Conservation (phyloP, 352 stramenopile genomes). For the Globisporangium megalacanthum region DNA sequence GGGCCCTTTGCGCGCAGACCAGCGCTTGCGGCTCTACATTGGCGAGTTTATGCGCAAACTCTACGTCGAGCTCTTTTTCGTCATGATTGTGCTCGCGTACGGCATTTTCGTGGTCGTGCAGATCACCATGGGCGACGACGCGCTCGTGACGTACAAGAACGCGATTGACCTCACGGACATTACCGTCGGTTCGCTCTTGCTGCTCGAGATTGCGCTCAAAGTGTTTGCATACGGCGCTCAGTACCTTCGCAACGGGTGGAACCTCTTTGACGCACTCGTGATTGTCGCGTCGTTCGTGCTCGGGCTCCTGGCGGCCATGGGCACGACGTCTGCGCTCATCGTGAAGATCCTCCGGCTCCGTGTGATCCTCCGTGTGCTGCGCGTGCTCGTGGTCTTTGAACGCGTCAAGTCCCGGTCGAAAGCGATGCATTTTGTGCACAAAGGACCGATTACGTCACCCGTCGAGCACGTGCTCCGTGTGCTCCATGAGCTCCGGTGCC, state of each 20-base stretch:
- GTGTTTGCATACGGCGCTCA: slow-evolving; percentile 71
- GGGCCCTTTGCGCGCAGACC: slow-evolving; percentile 21
- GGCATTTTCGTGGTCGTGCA: slow-evolving; percentile 81
- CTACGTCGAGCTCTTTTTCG: slow-evolving; percentile 85
- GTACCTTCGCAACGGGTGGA: slow-evolving; percentile 64
- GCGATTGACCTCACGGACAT: slow-evolving; percentile 77
- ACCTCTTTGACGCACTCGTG: slow-evolving; percentile 75
- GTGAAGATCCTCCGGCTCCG: slow-evolving; percentile 70
- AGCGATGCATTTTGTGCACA: slow-evolving; percentile 71
- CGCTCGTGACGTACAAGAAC: slow-evolving; percentile 50
- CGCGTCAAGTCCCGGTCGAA: slow-evolving; percentile 74
- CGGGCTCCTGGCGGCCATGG: slow-evolving; percentile 54
- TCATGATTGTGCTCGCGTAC: slow-evolving; percentile 84
- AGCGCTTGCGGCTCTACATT: slow-evolving; percentile 45
- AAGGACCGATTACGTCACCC: slow-evolving; percentile 64
- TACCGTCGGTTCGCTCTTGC: slow-evolving; percentile 75
- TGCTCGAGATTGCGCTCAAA: slow-evolving; percentile 77
- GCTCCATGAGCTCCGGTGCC: slow-evolving; percentile 73
- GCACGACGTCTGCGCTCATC: slow-evolving; percentile 46
- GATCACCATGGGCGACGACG: slow-evolving; percentile 63
- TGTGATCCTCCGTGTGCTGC: slow-evolving; percentile 71
- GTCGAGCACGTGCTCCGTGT: slow-evolving; percentile 74
- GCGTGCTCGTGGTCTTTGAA: slow-evolving; percentile 85
- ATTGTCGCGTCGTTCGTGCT: slow-evolving; percentile 78
- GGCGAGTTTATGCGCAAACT: slow-evolving; percentile 82